These are phyloP conservation scores for Ceratopteris richardii DNA, from an alignment of 75 land plant species.

Conservation along the genomic window DNA sequence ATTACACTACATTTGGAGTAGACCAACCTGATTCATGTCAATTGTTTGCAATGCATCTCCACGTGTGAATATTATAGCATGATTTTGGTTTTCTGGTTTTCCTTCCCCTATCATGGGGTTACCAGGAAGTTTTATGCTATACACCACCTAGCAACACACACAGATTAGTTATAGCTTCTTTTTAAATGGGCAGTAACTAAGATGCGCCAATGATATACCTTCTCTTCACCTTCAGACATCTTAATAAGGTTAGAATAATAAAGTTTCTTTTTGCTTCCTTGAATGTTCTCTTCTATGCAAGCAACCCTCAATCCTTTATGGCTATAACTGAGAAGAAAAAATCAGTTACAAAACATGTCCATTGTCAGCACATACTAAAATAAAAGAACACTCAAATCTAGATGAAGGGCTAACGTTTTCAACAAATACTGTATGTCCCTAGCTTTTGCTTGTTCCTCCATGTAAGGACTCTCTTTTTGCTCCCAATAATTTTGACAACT, in stretches of 20 bases:
- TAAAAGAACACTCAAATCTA: not conserved
- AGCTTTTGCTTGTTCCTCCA: constrained; percentile 66
- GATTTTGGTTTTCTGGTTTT: constrained; percentile 75
- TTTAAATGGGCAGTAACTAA: not conserved
- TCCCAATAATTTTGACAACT: constrained; percentile 97
- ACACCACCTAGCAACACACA: constrained; percentile 51
- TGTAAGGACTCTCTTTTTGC: constrained; percentile 46
- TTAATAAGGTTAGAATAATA: constrained; percentile 84
- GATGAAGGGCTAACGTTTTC: constrained; percentile 39
- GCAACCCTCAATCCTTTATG: constrained; percentile 91
- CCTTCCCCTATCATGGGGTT: constrained; percentile 78
- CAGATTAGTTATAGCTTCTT: not conserved
- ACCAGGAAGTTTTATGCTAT: constrained; percentile 78
- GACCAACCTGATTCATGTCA: constrained; percentile 20
- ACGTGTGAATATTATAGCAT: constrained; percentile 17
- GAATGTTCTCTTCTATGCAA: constrained; percentile 67
- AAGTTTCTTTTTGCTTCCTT: constrained; percentile 56
- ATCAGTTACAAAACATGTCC: not conserved
- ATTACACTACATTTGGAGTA: no score
- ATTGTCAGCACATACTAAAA: no score
- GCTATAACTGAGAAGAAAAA: constrained; percentile 23
- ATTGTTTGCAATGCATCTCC: constrained; percentile 16
- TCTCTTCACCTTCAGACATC: constrained; percentile 75
- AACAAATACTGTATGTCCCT: constrained; percentile 76
- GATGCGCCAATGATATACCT: constrained; percentile 29